These are phyloP conservation scores for Heliamphora pulchella DNA, from an alignment of 179 eudicot genomes.

Conservation along the genomic window DNA sequence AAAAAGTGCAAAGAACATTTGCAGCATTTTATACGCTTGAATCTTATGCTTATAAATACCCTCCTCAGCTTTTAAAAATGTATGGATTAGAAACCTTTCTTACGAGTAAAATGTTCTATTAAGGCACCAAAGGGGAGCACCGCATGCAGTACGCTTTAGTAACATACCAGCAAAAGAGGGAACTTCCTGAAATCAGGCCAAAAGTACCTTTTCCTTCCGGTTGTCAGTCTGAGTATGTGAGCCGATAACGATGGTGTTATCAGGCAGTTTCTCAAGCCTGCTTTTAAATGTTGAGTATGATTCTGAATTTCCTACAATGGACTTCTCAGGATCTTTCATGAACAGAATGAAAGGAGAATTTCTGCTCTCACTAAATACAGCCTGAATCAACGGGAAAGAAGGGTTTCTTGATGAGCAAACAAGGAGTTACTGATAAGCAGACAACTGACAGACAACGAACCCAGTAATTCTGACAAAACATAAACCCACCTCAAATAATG, in stretches of 20 bases:
- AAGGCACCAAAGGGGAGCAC: too few species aligned
- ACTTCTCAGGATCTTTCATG: constrained; percentile 91
- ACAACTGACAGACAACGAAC: not conserved
- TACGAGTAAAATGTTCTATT: too few species aligned
- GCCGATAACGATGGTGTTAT: constrained; percentile 75
- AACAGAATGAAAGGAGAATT: constrained; percentile 74
- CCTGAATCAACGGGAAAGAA: constrained; percentile 25
- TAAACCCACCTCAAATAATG: constrained; percentile 63
- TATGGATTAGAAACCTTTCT: not conserved
- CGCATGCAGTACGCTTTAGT: too few species aligned
- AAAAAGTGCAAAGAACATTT: not conserved
- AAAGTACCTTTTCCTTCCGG: constrained; percentile 82
- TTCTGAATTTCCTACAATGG: constrained; percentile 71
- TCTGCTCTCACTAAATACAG: constrained; percentile 59
- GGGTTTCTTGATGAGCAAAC: not conserved
- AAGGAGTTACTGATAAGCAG: not conserved
- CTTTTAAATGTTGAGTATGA: constrained; percentile 56
- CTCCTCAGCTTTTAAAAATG: not conserved
- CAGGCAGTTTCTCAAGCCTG: constrained; percentile 79
- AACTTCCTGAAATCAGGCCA: constrained; percentile 8
- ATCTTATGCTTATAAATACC: constrained; percentile 9
- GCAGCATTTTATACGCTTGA: not conserved
- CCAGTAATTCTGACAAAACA: not conserved
- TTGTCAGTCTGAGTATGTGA: constrained; percentile 80
- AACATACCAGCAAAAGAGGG: not conserved